Evolutionary conservation across 2,329 filamentous ascomycete species (phyloP).

Genomic region (Monosporascus sp.): DNA sequence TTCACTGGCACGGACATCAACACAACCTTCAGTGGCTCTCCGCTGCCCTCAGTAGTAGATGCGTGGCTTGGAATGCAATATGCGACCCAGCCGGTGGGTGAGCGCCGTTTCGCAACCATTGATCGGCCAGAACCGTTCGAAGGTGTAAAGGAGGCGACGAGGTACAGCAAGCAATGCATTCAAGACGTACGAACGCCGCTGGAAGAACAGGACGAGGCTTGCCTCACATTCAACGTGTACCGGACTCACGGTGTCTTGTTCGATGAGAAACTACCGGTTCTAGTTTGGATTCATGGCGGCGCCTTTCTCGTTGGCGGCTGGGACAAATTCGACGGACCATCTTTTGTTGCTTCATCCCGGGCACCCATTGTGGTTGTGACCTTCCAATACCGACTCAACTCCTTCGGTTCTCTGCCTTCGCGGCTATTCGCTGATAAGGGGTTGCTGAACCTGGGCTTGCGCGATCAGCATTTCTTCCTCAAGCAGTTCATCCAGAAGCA

Average conservation of each 20-base stretch:
- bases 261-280: slow-evolving; percentile 29
- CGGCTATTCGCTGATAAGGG: slow-evolving; percentile 15
- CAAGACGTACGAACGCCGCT: slow-evolving; percentile 26
- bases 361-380: slow-evolving; percentile 21
- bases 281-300: slow-evolving; percentile 36
- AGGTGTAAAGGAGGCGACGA: slow-evolving; percentile 30
- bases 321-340: slow-evolving; percentile 29
- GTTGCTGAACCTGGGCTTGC: slow-evolving; percentile 16
- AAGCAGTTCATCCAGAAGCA: slow-evolving; percentile 14
- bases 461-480: slow-evolving; percentile 16
- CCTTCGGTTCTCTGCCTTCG: slow-evolving; percentile 21
- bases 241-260: slow-evolving; percentile 28
- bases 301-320: slow-evolving; percentile 29
- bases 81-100: slow-evolving; percentile 33
- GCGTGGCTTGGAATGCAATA: slow-evolving; percentile 45
- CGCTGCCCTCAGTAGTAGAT: slow-evolving; percentile 31
- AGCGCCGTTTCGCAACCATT: slow-evolving; percentile 34
- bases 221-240: slow-evolving; percentile 36
- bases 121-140: slow-evolving; percentile 34
- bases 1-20: slow-evolving; percentile 34
- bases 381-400: slow-evolving; percentile 24
- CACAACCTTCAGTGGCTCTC: slow-evolving; percentile 25
- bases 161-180: slow-evolving; percentile 36
- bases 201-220: slow-evolving; percentile 27
- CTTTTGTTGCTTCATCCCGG: slow-evolving; percentile 18